These are phyloP conservation scores for Colletotrichum somersetense DNA, from an alignment of 2,329 filamentous ascomycete species.

Conservation along the genomic window DNA sequence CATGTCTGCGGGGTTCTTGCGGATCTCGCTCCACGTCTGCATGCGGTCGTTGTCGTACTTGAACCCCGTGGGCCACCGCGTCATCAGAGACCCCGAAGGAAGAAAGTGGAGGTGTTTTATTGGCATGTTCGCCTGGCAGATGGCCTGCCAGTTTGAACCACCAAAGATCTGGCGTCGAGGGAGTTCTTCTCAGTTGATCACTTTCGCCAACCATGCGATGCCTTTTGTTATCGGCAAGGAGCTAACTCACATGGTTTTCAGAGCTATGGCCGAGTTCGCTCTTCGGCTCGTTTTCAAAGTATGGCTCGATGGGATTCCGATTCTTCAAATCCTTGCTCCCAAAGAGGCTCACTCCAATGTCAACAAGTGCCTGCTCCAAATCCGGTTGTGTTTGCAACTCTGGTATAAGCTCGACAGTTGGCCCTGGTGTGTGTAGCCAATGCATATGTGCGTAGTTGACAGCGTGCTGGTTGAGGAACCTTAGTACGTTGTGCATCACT, in stretches of 20 bases:
- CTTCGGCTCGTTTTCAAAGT: conserved; percentile 2
- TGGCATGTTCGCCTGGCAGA: background rate
- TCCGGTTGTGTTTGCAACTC: background rate
- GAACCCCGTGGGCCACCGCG: conserved; percentile 18
- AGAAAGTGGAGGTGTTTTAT: conserved; percentile 22
- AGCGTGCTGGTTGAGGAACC: background rate
- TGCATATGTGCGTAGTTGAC: conserved; percentile 5
- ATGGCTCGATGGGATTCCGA: background rate
- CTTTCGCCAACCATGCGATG: background rate
- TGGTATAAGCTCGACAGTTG: background rate
- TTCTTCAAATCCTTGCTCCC: background rate
- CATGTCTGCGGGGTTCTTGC: background rate
- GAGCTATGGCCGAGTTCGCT: background rate
- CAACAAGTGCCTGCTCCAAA: background rate
- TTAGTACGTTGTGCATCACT: background rate
- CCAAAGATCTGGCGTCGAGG: conserved; percentile 24
- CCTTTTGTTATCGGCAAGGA: background rate
- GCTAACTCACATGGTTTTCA: background rate
- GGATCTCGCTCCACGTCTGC: background rate
- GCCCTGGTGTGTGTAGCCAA: background rate
- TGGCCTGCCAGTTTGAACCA: conserved; percentile 7
- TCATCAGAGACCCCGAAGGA: background rate
- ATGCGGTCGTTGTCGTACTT: background rate
- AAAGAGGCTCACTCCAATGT: background rate
- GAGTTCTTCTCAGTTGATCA: background rate